Evolutionary conservation across 2,329 filamentous ascomycete species (phyloP).

Genomic region (Emmonsia crescens): DNA sequence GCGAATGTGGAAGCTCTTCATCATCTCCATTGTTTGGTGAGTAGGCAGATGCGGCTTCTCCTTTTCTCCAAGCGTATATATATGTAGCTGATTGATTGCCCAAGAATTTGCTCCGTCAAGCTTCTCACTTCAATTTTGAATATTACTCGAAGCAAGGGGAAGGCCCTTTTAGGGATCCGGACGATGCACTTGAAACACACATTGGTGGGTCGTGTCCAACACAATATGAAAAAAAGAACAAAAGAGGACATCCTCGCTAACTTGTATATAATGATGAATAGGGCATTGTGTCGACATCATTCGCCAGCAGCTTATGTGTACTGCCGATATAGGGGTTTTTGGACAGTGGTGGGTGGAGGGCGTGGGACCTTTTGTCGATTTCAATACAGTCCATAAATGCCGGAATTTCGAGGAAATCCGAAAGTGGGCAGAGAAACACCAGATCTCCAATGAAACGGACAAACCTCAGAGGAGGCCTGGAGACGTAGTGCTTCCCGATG

Average conservation of each 20-base stretch:
- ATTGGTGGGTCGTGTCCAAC: conserved; percentile 24
- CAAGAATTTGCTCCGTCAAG: conserved; percentile 48
- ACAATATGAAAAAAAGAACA: background rate
- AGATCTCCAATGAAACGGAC: conserved; percentile 13
- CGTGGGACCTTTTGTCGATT: conserved; percentile 47
- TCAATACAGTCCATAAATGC: conserved; percentile 51
- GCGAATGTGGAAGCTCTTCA: conserved; percentile 25
- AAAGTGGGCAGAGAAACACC: conserved; percentile 42
- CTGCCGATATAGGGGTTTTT: conserved; percentile 48
- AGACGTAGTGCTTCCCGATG: conserved; percentile 4
- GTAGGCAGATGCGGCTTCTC: background rate
- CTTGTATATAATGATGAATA: conserved; percentile 14
- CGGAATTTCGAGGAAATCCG: conserved; percentile 46
- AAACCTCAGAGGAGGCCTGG: conserved; percentile 3
- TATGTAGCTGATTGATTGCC: background rate
- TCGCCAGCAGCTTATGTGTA: conserved; percentile 54
- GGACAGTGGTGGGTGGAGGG: conserved; percentile 51
- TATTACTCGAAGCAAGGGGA: conserved; percentile 43
- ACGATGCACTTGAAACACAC: conserved; percentile 45
- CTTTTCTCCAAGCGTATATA: background rate
- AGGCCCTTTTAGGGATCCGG: conserved; percentile 47
- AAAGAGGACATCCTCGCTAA: background rate
- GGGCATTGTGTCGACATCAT: conserved; percentile 52
- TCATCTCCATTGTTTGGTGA: conserved; percentile 43
- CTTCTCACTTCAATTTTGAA: conserved; percentile 49